Evolutionary conservation across 768 basidiomycete genomes (phyloP).

Genomic region (Mycena rosella): DNA sequence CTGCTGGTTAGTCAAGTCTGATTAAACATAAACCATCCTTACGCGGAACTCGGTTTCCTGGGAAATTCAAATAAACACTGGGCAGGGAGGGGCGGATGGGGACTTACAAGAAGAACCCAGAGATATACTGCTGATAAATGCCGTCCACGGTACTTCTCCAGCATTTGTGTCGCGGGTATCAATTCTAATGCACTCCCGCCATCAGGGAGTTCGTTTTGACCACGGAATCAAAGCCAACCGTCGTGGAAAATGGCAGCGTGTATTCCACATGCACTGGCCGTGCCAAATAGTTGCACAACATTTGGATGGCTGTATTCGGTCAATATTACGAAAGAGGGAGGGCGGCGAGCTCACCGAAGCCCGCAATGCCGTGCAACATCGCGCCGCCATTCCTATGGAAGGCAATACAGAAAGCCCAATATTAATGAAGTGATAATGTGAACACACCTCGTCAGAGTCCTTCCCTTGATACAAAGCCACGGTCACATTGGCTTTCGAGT

Average conservation of each 20-base stretch:
- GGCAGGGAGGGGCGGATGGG: too few relatives aligned
- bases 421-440: not conserved
- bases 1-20: too few relatives aligned
- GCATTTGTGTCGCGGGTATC: not conserved
- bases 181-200: not conserved
- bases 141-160: not conserved
- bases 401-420: not conserved
- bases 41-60: not conserved
- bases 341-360: not conserved
- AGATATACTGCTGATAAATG: not conserved
- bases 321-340: not conserved
- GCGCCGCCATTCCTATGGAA: not conserved
- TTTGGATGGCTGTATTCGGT: not conserved
- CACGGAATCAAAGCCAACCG: not conserved
- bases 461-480: too few relatives aligned
- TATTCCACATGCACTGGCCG: not conserved
- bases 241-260: slow-evolving; percentile 3
- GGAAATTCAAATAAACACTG: too few relatives aligned
- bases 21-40: not conserved
- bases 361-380: not conserved
- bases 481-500: too few relatives aligned
- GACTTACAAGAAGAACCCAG: not conserved
- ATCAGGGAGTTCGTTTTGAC: not conserved
- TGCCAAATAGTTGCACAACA: slow-evolving; percentile 6
- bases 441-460: not conserved